A percentile compares a stretch with the other conserved stretches of the same genome.
Evolutionary conservation across 106 monocot species (phyloP).

Genomic region (Narthecium ossifragum): DNA sequence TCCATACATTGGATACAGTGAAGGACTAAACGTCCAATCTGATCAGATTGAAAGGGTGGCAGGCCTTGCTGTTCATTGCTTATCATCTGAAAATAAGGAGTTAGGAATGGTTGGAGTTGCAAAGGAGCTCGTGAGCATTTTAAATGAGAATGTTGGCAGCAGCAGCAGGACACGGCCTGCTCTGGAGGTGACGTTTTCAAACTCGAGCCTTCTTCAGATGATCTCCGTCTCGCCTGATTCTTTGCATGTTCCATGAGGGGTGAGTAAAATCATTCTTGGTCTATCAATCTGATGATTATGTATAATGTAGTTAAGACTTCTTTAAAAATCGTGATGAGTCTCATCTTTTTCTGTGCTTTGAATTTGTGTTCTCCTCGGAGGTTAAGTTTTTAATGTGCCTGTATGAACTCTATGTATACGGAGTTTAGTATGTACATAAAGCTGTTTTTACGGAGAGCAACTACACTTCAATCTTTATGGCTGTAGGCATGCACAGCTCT

Average conservation of each 20-base stretch:
- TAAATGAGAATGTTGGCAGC: slow-evolving; percentile 20
- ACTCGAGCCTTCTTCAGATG: slow-evolving; percentile 92
- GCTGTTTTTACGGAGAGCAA: no score
- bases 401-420: no score
- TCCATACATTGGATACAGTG: slow-evolving; percentile 35
- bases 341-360: no score
- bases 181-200: slow-evolving; percentile 66
- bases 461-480: no score
- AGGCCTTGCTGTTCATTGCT: slow-evolving; percentile 41
- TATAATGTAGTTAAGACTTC: no score
- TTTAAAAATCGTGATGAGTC: no score
- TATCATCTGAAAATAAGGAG: slow-evolving; percentile 19
- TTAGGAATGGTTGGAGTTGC: slow-evolving; percentile 38
- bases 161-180: slow-evolving; percentile 24
- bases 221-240: slow-evolving; percentile 71
- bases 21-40: slow-evolving; percentile 22
- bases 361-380: no score
- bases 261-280: no score
- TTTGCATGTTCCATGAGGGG: slow-evolving; percentile 9
- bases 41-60: slow-evolving; percentile 58
- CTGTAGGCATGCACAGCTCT: no score
- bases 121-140: slow-evolving; percentile 42
- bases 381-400: no score
- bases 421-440: no score
- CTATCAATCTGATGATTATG: no score